These are phyloP conservation scores for Fusarium praegraminearum DNA, from an alignment of 2,329 filamentous ascomycete genomes.

Conservation along the genomic window DNA sequence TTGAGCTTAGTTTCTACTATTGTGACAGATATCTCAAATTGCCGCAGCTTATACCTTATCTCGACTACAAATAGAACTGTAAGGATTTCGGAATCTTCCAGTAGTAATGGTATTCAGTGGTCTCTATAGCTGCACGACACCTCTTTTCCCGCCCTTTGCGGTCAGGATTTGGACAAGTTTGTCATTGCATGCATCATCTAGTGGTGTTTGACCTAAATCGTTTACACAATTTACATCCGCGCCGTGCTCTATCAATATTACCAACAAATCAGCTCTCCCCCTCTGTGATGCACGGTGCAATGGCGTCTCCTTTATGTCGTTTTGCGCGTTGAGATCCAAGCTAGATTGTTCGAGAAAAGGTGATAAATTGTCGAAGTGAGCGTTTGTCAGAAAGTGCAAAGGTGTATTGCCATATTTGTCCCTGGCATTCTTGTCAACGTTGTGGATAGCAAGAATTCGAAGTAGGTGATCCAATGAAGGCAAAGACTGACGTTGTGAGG, in stretches of 20 bases:
- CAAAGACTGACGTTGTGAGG: too few species aligned
- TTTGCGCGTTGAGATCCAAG: accelerated
- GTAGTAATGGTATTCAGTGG: too few species aligned
- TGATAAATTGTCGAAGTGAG: accelerated
- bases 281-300: accelerated
- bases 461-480: accelerated
- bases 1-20: too few species aligned
- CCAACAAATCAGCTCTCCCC: too few species aligned
- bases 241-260: accelerated
- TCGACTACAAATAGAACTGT: too few species aligned
- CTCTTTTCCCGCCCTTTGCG: accelerated
- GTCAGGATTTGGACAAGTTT: accelerated
- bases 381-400: neutral
- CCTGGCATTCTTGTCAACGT: accelerated
- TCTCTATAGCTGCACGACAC: too few species aligned
- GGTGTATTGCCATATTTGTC: accelerated
- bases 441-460: accelerated
- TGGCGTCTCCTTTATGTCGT: neutral
- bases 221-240: neutral
- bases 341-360: neutral
- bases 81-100: too few species aligned
- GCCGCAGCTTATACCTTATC: too few species aligned
- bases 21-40: too few species aligned
- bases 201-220: neutral
- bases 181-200: accelerated